phyloP scores from a whole-genome alignment of 345 rosid genomes.

The Eucalyptus camaldulensis region DNA sequence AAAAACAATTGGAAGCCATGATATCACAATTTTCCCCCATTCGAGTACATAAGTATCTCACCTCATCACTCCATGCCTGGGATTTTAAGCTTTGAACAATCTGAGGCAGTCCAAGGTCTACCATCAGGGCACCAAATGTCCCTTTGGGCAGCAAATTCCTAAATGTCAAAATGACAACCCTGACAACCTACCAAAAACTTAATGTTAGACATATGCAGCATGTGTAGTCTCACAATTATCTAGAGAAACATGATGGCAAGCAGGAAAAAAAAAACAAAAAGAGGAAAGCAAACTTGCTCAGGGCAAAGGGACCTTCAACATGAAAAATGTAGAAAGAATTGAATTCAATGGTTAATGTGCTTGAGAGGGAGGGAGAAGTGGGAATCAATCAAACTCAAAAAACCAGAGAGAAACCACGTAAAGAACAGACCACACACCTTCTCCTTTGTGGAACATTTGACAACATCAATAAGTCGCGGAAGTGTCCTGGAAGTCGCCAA shows the following conservation, averaged over 20 bases:
- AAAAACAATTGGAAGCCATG: background rate
- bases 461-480: conserved; percentile 70
- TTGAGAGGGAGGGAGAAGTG: background rate
- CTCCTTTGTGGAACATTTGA: conserved; percentile 85
- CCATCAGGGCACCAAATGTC: conserved; percentile 92
- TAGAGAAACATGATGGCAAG: background rate
- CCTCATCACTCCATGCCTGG: conserved; percentile 99
- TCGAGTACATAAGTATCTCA: conserved; percentile 5
- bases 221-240: background rate
- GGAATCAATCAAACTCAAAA: background rate
- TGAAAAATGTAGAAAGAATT: background rate
- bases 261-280: background rate
- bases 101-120: conserved; percentile 90
- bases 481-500: conserved; percentile 83
- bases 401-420: background rate
- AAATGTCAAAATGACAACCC: conserved; percentile 77
- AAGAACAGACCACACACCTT: conserved; percentile 37
- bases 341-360: background rate
- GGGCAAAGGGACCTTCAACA: background rate
- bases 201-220: background rate
- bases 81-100: conserved; percentile 78
- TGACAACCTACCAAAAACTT: conserved; percentile 58
- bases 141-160: conserved; percentile 79
- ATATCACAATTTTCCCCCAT: background rate
- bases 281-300: background rate